Base-by-base conservation (phyloP, 2,329 filamentous ascomycete genomes). In the Xylariales sp. region DNA sequence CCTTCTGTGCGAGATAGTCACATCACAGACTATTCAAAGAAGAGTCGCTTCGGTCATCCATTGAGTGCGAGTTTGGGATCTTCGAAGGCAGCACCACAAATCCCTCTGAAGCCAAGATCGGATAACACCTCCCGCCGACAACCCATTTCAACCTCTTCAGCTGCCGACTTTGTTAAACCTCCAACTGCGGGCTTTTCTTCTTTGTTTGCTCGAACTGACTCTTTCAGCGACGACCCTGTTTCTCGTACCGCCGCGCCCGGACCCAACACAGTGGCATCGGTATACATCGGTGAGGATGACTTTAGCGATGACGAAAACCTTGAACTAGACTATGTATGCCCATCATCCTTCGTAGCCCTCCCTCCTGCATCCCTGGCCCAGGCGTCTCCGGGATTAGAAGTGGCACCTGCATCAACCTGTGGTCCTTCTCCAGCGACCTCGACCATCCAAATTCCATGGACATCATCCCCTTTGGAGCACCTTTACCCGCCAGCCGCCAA, bases 231-330 rank as follows among this genome's bases (percentile, higher is more conserved):
- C 19, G 53, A 56, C 23, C 53, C 56, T 18, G 55, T 27, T 46
- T 57, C 5, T 55, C 69, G 42, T 57, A 66, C 35, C 51, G 44
- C 49, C 11, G 48, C 47, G 24, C 38, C 42, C 8, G 40, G 53
- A 18, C 33, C 49, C 43, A 61, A 59, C 35, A 33, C 47, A 8
- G 38, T 45, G 5, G 33, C 47, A n/a, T 43, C 54, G 5, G 74
- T 85, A 8, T 77, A 74, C 43, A 85, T 89, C 45, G 77, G 81
- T 42, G 85, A 89, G 45, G 82, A 91, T 50, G 90, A 95, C 54
- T 93, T 95, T 48, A 88, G 88, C 51, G 86, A 91, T 55, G 89
- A 95, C 49, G 74, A 83, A 15, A 77, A 88, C 39, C 68, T 95
- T 17, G 85, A 87, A 44, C 61, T 85, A 15, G 76, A 89, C 45